Evolutionary conservation across 2,329 filamentous ascomycete genomes (phyloP), one percentile per base, ranked within the genome.

Genomic region (Phoma herbarum): DNA sequence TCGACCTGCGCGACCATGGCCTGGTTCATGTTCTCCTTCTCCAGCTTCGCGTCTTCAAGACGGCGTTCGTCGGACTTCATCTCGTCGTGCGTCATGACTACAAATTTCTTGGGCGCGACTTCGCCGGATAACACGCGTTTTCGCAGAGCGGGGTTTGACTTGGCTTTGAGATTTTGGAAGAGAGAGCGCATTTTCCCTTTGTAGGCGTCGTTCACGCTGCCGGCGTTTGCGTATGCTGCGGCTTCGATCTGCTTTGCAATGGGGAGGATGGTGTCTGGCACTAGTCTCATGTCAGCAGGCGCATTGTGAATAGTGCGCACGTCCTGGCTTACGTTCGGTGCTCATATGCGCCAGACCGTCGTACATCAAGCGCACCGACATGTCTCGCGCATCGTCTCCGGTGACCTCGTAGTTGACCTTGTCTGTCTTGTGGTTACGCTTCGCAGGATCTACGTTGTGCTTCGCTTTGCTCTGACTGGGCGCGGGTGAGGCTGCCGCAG

Each of bases 21-120:
- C 79, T 94, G 92, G 82, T 93, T 93, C 91, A 98, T 93, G 79
- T 99, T 99, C 80, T 97, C 92, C 79, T 91, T 88, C 75, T 93
- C 85, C 49, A 97, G 84, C 76, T 88, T 87, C 67, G 86, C 82
- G 67, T 97, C 93, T 73, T 89, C 86, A 69, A 87, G 87, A 61
- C 88, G 87, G 78, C 91, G 90, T 77, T 95, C 88, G 48, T 88
- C 89, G 46, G 91, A 95, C 82, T 96, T 96, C 75, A 99, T 86
- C 77, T 98, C 94, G 54, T 97, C 91, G 69, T 91, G 88, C 9
- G 88, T 86, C 95, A 99, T 97, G 70, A 83, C 81, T 57, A 97
- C 93, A 69, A 99, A 96, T 33, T 83, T 83, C 2, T 88, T 85
- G 0, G 93, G 82, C 0, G 84, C 66, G 59, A 98, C 91, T 26